Evolutionary conservation across 139 green algal species (phyloP).

Genomic region (Chlamydomonas eustigma): DNA sequence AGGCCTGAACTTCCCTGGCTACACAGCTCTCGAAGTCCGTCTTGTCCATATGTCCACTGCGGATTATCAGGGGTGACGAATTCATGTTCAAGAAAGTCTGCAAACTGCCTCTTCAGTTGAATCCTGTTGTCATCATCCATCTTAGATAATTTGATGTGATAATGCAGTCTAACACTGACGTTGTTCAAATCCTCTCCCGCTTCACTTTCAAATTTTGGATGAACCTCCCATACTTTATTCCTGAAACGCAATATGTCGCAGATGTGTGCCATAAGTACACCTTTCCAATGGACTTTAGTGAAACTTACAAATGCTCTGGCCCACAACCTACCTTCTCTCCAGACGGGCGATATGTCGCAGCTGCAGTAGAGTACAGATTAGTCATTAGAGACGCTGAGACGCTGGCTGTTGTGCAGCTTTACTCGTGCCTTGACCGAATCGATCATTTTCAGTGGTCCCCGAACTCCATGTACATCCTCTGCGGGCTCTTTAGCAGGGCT

Average conservation of each 20-base stretch:
- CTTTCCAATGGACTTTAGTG: slow-evolving; percentile 85
- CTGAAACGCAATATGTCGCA: no score
- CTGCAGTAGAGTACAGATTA: slow-evolving; percentile 69
- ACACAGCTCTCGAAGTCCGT: background rate
- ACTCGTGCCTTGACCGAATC: slow-evolving; percentile 81
- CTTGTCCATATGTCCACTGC: slow-evolving; percentile 51
- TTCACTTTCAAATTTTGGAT: no score
- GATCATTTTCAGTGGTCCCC: slow-evolving; percentile 71
- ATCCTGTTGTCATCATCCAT: slow-evolving; percentile 43
- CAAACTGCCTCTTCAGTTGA: slow-evolving; percentile 69
- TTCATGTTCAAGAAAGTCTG: slow-evolving; percentile 74
- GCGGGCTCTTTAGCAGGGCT: slow-evolving; percentile 48
- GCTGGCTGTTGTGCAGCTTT: slow-evolving; percentile 67
- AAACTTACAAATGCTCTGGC: slow-evolving; percentile 53
- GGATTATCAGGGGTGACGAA: slow-evolving; percentile 39
- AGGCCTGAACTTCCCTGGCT: background rate
- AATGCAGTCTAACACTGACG: no score
- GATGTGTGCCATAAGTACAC: no score
- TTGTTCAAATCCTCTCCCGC: no score
- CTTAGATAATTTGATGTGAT: background rate
- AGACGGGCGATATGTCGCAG: slow-evolving; percentile 63
- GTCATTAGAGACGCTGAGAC: slow-evolving; percentile 64
- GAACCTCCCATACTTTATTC: no score
- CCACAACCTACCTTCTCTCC: slow-evolving; percentile 65
- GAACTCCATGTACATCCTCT: slow-evolving; percentile 72